Base-by-base conservation (phyloP, 2,329 filamentous ascomycete species). In the Sporothrix luriei region DNA sequence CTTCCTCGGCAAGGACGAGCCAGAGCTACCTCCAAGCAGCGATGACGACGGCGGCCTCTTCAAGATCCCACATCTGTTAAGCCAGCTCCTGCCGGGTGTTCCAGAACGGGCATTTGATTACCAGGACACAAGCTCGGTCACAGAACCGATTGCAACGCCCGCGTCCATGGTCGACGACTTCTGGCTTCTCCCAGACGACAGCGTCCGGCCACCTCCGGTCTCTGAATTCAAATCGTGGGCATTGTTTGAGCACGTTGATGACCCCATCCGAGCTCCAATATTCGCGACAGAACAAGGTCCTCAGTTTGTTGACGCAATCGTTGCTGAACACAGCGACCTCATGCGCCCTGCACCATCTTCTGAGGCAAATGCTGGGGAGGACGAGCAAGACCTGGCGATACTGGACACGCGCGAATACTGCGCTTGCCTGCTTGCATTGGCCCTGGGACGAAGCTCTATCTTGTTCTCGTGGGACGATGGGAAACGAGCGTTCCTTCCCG, bases 281-380 rank as follows among this genome's bases (percentile, higher is more conserved):
- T 89, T 91, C 72, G 79, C 93, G 14, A 89, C 88, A 2, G 92
- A 95, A 78, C 87, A 88, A 38, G 90, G 90, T 0, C 82, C 89
- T 1, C 78, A 78, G 11, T 83, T 85, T 1, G 91, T 92, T 71
- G 90, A 94, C 79, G 86, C 89, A 7, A 82, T 88, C 2, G 74
- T 91, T 3, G 75, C 76, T 72, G 78, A 79, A 64, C 73, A 76
- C 21, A 77, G 77, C 33, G 85, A 83, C 81, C 77, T 68, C 75
- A 82, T 46, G 74, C 73, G 51, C 3, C 38, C 71, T 16, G 29
- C n/a, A 16, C 1, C 1, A 26, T n/a, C 26, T 1, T 2, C 33
- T 6, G 57, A 62, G n/a, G 33, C 24, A 9, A 21, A 40, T 16
- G 33, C 38, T 10, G 26, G 19, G 2, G 29, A 51, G 7, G 9